Evolutionary conservation across 768 basidiomycete species (phyloP), one percentile per base, ranked within the genome.

Genomic region (Collybia mongolica): DNA sequence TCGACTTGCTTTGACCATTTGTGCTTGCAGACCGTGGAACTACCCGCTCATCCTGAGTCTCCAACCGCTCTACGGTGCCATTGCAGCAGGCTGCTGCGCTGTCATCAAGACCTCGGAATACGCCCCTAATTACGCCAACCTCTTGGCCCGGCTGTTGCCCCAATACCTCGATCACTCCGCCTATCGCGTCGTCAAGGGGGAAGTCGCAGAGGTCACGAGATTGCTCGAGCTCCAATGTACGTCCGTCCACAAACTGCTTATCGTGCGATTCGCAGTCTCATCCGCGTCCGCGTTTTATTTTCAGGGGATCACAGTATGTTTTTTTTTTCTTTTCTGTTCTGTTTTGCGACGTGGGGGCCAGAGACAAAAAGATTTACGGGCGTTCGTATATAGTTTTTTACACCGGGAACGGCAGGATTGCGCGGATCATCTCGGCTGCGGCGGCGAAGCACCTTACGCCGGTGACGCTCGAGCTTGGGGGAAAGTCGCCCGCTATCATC

Each of bases 81-180:
- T 92, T 43, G 74, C 86, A 0, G 87, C 88, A 0, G 90, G 89
- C 0, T 87, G 84, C 57, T 75, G 82, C n/a, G 77, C 75, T 0
- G 73, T 82, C 7, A 40, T 90, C 58, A 90, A 91, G 60, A 76
- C 79, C 0, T 88, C 87, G 6, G 90, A 91, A 59, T 60, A 81
- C 41, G 63, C 72, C 0, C 79, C 84, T 0, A 65, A 73, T 37
- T 72, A 70, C 49, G 73, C 81, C 0, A 57, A 66, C 2, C 72
- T 87, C 3, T 54, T 90, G 2, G 74, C 79, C 0, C 68, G 73
- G 12, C 70, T 87, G 19, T 40, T 88, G 20, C 79, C 83, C 2
- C 75, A 79, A 56, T 56, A 80, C 69, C 51, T 76, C 67, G 64
- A 83, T 70, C 52, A 68, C 0, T 63, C 72, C 2, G 76, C 80